Conservation (phyloP, 257 asterid species). For the Catharanthus roseus region DNA sequence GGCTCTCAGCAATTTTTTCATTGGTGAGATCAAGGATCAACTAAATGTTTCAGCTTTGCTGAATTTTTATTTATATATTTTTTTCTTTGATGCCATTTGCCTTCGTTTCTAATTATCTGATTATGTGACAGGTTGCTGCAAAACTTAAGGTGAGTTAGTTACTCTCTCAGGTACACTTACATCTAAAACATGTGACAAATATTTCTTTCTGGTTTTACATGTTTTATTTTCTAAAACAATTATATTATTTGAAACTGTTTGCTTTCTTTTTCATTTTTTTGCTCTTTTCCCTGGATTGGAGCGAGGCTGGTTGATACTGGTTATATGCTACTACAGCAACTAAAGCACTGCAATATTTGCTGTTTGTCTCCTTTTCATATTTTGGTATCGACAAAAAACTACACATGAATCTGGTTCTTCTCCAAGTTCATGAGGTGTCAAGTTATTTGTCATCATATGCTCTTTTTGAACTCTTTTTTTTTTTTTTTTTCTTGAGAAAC, state of each 20-base stretch:
- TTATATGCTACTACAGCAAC: background rate
- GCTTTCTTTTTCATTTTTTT: background rate
- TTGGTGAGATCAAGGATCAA: slow-evolving; percentile 50
- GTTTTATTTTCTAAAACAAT: background rate
- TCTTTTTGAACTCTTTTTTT: background rate
- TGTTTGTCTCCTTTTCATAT: background rate
- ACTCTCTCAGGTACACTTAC: slow-evolving; percentile 16
- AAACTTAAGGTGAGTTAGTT: slow-evolving; percentile 64
- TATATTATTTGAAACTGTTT: background rate
- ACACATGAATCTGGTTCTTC: background rate
- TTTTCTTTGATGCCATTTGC: slow-evolving; percentile 4
- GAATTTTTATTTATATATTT: no score
- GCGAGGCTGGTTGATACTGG: background rate
- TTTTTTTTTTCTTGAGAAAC: background rate
- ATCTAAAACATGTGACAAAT: slow-evolving; percentile 1
- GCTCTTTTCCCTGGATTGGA: background rate
- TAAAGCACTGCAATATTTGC: background rate
- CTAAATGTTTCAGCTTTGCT: slow-evolving; percentile 2
- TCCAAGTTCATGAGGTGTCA: background rate
- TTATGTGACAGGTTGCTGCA: slow-evolving; percentile 59
- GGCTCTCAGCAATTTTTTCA: slow-evolving; percentile 80
- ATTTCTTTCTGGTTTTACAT: background rate
- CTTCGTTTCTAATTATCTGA: slow-evolving; percentile 17
- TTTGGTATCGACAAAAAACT: background rate
- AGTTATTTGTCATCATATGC: background rate